Evolutionary conservation across 1,139 yeast species (phyloP).

Genomic region (Yamadazyma songkhlaensis): DNA sequence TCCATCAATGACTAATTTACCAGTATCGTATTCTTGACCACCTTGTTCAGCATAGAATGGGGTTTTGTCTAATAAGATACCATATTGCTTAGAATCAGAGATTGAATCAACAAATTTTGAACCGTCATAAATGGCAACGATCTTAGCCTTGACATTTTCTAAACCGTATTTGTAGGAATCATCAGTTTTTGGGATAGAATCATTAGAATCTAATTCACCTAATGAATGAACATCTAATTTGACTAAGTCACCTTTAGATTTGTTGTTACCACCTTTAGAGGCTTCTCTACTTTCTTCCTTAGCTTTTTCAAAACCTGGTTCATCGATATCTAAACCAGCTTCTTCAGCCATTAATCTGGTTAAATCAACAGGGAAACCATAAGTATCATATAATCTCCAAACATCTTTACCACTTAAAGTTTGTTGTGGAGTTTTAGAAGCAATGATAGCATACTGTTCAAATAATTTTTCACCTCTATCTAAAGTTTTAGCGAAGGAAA

Average conservation of each 20-base stretch:
- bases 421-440: constrained; percentile 71
- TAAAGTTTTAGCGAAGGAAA: constrained; percentile 88
- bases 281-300: constrained; percentile 89
- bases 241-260: constrained; percentile 57
- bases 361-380: constrained; percentile 98
- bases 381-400: constrained; percentile 98
- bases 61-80: constrained; percentile 81
- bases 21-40: constrained; percentile 97
- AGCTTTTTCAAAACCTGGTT: constrained; percentile 86
- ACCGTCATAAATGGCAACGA: constrained; percentile 74
- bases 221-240: constrained; percentile 90
- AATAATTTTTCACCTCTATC: constrained; percentile 98
- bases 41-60: constrained; percentile 99
- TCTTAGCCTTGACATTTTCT: constrained; percentile 58
- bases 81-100: constrained; percentile 57
- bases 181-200: constrained; percentile 73
- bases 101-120: constrained; percentile 51
- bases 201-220: constrained; percentile 57
- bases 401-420: constrained; percentile 90
- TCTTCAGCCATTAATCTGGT: constrained; percentile 99
- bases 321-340: constrained; percentile 91
- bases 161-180: constrained; percentile 73
- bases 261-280: constrained; percentile 78
- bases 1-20: constrained; percentile 88
- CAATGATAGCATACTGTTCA: constrained; percentile 85